Percentiles rank a stretch among this genome's conserved stretches.
phyloP scores from a whole-genome alignment of 225 moss, liverwort and hornwort species.

The Lunularia cruciata region DNA sequence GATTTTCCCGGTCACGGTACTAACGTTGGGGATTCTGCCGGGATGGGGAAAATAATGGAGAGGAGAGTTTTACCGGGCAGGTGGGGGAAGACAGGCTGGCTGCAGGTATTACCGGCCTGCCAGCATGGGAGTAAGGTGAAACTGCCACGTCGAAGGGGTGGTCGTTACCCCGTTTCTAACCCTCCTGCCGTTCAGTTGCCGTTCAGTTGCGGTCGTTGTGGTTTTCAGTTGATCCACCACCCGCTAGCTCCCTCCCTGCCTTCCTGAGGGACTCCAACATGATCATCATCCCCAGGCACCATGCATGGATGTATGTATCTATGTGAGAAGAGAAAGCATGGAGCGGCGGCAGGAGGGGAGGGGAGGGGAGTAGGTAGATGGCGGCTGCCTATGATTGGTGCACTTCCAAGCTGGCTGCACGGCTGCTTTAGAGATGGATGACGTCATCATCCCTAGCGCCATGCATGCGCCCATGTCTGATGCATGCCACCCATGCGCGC shows the following conservation, averaged over 20 bases:
- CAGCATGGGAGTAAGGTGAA: constrained; percentile 2
- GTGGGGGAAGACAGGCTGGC: constrained; percentile 15
- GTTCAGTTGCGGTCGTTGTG: constrained; percentile 25
- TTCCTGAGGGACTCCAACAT: neutral
- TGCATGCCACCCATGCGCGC: constrained; percentile 15
- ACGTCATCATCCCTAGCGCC: constrained; percentile 8
- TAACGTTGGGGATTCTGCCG: too few relatives aligned
- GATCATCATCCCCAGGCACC: too few relatives aligned
- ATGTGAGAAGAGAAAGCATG: neutral
- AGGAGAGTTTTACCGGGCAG: too few relatives aligned
- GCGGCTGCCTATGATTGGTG: constrained; percentile 30
- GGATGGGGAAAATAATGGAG: too few relatives aligned
- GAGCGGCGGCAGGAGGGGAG: constrained; percentile 19
- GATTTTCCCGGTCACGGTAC: too few relatives aligned
- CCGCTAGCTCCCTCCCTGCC: neutral
- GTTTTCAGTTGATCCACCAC: constrained; percentile 24
- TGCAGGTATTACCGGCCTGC: constrained; percentile 24
- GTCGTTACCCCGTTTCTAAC: constrained; percentile 4
- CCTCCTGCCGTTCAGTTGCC: constrained; percentile 19
- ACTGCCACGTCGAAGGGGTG: constrained; percentile 15
- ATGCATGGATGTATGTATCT: constrained; percentile 5
- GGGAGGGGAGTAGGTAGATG: constrained; percentile 19
- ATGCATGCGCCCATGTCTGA: constrained; percentile 25
- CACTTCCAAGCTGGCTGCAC: constrained; percentile 21
- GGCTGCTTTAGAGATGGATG: constrained; percentile 10